Evolutionary conservation across 2,329 filamentous ascomycete genomes (phyloP).

Genomic region (Penicillium sp.): DNA sequence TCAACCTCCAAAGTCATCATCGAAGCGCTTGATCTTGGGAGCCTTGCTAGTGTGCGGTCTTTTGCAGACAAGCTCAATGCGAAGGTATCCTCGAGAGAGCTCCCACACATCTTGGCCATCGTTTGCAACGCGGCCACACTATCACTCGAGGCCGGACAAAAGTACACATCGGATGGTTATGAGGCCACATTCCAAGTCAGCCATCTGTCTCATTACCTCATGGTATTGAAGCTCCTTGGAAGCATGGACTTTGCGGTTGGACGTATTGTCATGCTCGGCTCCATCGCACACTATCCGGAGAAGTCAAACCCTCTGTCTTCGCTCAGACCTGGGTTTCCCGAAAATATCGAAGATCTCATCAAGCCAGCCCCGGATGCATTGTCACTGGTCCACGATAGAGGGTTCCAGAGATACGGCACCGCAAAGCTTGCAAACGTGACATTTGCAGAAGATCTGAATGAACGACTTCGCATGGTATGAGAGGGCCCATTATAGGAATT

Average conservation of each 20-base stretch:
- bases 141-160: constrained; percentile 33
- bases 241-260: constrained; percentile 19
- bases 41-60: constrained; percentile 33
- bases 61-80: constrained; percentile 30
- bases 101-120: constrained; percentile 37
- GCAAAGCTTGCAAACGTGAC: constrained; percentile 44
- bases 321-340: constrained; percentile 36
- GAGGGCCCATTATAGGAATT: background rate
- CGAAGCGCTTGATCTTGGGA: constrained; percentile 37
- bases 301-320: constrained; percentile 39
- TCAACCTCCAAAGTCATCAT: constrained; percentile 29
- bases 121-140: constrained; percentile 45
- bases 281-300: constrained; percentile 40
- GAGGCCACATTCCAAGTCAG: constrained; percentile 44
- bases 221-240: constrained; percentile 39
- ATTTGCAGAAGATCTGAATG: constrained; percentile 44
- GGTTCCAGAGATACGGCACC: constrained; percentile 46
- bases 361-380: constrained; percentile 31
- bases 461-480: constrained; percentile 29
- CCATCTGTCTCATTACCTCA: constrained; percentile 39
- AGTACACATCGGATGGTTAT: constrained; percentile 37
- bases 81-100: constrained; percentile 27
- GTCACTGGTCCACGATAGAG: constrained; percentile 36
- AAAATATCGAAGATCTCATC: constrained; percentile 38
- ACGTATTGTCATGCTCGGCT: constrained; percentile 31